Base-by-base conservation (phyloP, 2,329 filamentous ascomycete genomes). In the Botrytis fragariae region DNA sequence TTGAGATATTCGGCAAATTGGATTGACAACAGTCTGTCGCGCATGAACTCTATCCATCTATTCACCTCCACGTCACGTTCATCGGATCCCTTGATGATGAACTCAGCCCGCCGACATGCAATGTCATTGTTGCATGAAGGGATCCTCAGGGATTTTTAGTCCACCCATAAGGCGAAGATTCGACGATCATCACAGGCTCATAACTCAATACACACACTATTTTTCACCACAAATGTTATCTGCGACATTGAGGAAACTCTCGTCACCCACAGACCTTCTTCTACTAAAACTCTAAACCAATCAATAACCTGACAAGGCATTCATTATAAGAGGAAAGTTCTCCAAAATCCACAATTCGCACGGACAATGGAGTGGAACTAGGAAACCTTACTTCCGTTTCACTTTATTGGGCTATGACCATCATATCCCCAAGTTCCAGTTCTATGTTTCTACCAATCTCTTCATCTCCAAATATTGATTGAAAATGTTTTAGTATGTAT, bases 371-470 rank as follows among this genome's bases (percentile, higher is more conserved):
- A 67, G 44, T 39, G 61, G 61, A 63, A 16, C 37, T 20, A 39
- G 35, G 60, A 62, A 62, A 63, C 44, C 45, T 51, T 51, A 35
- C 63, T 37, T 37, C 44, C 32, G 63, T 67, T 67, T 67, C 63
- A 51, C 29, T 51, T 45, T 51, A 67, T 67, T 67, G 63, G 63
- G 44, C 63, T 67, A 45, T 67, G 63, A 67, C 63, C 63, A 67
- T 67, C 61, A 63, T 16, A 51, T 67, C 32, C 39, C 63, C 29
- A 65, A 65, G 44, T 44, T 48, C 44, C 37, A 42, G 51, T 57
- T 57, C 48, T n/a, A n/a, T 54, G 48, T 54, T 57, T 57, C n/a
- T 57, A 57, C 59, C 22, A 39, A 16, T 62, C 22, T 39, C 35
- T 62, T 42, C 35, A 62, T 42, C 35, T n/a, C 22, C 22, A 62